Base-by-base conservation (phyloP, 164 flowering plant species). In the Stephania cephalantha region DNA sequence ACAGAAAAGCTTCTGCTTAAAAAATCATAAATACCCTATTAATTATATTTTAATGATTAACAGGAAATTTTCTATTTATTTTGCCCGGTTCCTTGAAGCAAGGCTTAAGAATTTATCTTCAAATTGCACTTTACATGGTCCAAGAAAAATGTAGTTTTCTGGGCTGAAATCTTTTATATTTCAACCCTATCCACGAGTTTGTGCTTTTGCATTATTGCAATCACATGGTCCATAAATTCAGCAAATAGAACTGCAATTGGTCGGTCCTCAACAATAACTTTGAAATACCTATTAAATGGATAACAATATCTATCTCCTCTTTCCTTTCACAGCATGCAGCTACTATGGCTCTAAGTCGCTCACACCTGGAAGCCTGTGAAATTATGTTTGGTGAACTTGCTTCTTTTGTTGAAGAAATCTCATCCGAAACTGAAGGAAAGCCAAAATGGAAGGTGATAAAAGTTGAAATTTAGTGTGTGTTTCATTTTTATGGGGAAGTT, bases 261-360 rank as follows among this genome's bases (percentile, higher is more conserved):
- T 12, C 17, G 46, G 9, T 31, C 6, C 6, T 7, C 20, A 12
- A 11, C 20, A 12, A 11, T 46, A 46, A 35, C 5, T 78, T 61
- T 69, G 9, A 35, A 35, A 35, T 25, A 6, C 53, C 18, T 11
- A 18, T 69, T 7, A 6, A 7, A 6, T 8, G 22, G 11, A 6
- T 55, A 42, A 25, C 50, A 48, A 61, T 73, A 30, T 15, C 65
- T 74, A 53, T 67, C 67, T 45, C 79, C 64, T 68, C 69, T 74
- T 73, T 75, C 72, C 78, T 74, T 68, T 72, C 78, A 70, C 81
- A 96, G 99, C 90, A 92, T 85, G 97, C 98, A 71, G 98, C 98
- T 11, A 88, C 94, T 70, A 88, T 91, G 97, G 97, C 99, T 76
- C 93, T 96, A 80, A 98, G 99, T 17, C 98, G 90, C 77, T 91